Evolutionary conservation across 768 basidiomycete species (phyloP).

Genomic region (Zangia roseola): DNA sequence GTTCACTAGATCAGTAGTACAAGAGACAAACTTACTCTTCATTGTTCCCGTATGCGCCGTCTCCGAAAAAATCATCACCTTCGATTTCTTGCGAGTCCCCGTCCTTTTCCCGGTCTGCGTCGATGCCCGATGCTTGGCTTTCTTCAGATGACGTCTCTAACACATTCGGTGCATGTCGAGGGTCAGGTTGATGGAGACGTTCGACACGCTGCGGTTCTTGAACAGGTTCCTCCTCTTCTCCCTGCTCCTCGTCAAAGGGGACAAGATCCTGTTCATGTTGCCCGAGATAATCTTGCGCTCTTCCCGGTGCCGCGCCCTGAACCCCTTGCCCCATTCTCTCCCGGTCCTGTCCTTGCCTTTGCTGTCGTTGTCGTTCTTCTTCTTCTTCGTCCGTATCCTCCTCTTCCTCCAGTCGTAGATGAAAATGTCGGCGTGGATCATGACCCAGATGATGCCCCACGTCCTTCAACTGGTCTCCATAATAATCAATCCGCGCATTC

Average conservation of each 20-base stretch:
- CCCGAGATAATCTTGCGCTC: background rate
- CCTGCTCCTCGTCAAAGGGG: background rate
- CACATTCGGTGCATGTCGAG: background rate
- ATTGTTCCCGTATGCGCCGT: constrained; percentile 4
- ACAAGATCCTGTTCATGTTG: constrained; percentile 1
- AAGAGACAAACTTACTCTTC: constrained; percentile 7
- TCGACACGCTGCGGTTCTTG: constrained; percentile 9
- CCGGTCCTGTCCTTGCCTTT: constrained; percentile 1
- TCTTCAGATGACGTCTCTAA: background rate
- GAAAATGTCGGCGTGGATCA: constrained; percentile 22
- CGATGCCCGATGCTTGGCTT: background rate
- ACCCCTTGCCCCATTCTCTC: background rate
- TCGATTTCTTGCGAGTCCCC: constrained; percentile 9
- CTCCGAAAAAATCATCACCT: constrained; percentile 25
- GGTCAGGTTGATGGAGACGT: constrained; percentile 6
- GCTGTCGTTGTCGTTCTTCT: constrained; percentile 1
- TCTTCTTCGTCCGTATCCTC: constrained; percentile 1
- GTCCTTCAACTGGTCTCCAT: constrained; percentile 15
- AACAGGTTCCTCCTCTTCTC: background rate
- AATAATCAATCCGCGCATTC: constrained; percentile 40
- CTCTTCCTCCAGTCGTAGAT: background rate
- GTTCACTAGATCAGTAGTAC: background rate
- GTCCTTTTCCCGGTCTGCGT: background rate
- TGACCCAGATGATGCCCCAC: constrained; percentile 22
- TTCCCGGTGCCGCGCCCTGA: background rate